These are phyloP conservation scores for Torulaspora indica DNA, from an alignment of 805 yeast genomes.

Conservation along the genomic window DNA sequence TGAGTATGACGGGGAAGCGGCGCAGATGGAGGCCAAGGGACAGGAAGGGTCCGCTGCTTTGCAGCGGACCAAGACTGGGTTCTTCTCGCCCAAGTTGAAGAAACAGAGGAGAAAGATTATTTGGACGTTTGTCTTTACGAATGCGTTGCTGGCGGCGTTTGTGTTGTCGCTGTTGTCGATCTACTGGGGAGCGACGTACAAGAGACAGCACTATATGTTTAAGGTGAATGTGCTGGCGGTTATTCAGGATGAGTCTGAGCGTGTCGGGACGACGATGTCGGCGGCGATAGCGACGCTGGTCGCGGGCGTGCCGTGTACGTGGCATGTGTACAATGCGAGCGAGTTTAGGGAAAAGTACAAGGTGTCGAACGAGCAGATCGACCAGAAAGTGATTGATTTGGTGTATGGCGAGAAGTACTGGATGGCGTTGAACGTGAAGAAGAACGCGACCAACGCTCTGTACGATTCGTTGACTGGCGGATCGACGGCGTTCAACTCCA, in stretches of 20 bases:
- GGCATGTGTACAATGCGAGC: slow-evolving; percentile 30
- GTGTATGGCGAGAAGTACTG: slow-evolving; percentile 58
- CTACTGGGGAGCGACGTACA: slow-evolving; percentile 39
- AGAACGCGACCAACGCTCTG: slow-evolving; percentile 42
- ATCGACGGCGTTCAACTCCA: slow-evolving; percentile 23
- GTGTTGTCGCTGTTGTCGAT: slow-evolving; percentile 28
- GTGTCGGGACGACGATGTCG: slow-evolving; percentile 9
- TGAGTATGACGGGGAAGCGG: background rate
- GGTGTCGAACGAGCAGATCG: slow-evolving; percentile 20
- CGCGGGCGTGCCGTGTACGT: slow-evolving; percentile 25
- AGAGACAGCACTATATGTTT: slow-evolving; percentile 23
- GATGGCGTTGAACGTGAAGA: slow-evolving; percentile 53
- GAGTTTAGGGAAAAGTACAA: slow-evolving; percentile 26
- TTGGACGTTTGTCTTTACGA: slow-evolving; percentile 12
- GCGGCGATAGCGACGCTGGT: slow-evolving; percentile 20
- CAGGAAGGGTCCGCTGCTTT: slow-evolving; percentile 2
- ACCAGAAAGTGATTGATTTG: slow-evolving; percentile 40
- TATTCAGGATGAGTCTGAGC: slow-evolving; percentile 31
- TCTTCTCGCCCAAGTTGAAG: slow-evolving; percentile 19
- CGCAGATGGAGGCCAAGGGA: background rate
- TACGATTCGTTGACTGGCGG: slow-evolving; percentile 24
- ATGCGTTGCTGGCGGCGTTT: slow-evolving; percentile 23
- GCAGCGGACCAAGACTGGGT: slow-evolving; percentile 14
- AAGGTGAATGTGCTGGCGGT: slow-evolving; percentile 34
- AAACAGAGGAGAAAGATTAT: slow-evolving; percentile 13